phyloP scores from a whole-genome alignment of 1,284 basidiomycete genomes.

The Cutaneotrichosporon cutaneum region DNA sequence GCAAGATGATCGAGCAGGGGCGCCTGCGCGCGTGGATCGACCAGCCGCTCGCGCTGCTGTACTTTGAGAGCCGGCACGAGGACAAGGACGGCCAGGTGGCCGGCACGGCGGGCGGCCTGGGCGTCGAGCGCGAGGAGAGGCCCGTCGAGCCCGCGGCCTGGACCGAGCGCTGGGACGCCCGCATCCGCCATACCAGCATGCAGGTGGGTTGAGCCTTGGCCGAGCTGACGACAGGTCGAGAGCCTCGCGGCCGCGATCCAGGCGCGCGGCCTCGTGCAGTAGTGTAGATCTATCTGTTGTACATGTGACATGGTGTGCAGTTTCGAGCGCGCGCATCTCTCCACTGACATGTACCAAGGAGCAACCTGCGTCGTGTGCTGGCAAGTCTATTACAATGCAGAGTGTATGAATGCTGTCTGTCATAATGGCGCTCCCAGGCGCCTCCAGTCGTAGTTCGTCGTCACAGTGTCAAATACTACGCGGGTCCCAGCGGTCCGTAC shows the following conservation, averaged over 20 bases:
- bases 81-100: slow-evolving; percentile 75
- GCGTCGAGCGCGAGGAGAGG: slow-evolving; percentile 66
- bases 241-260: slow-evolving; percentile 13
- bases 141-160: slow-evolving; percentile 78
- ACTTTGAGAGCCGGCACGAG: slow-evolving; percentile 69
- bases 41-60: slow-evolving; percentile 87
- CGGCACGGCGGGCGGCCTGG: slow-evolving; percentile 85
- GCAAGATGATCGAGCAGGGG: slow-evolving; percentile 91
- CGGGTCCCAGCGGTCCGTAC: slow-evolving; percentile 46
- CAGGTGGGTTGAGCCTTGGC: slow-evolving; percentile 58
- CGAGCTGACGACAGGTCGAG: slow-evolving; percentile 12
- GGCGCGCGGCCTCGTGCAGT: slow-evolving; percentile 15
- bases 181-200: slow-evolving; percentile 78
- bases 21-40: slow-evolving; percentile 87
- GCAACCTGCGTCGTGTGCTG: slow-evolving; percentile 1
- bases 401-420: slow-evolving; percentile 15
- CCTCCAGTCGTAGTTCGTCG: neutral
- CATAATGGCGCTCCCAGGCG: slow-evolving; percentile 4
- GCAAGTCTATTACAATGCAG: slow-evolving; percentile 25
- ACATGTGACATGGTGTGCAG: neutral
- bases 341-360: neutral
- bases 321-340: neutral
- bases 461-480: neutral
- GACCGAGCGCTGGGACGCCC: slow-evolving; percentile 87
- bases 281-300: slow-evolving; percentile 2